Evolutionary conservation across 139 green algal genomes (phyloP).

Genomic region (Chlorella sp.): DNA sequence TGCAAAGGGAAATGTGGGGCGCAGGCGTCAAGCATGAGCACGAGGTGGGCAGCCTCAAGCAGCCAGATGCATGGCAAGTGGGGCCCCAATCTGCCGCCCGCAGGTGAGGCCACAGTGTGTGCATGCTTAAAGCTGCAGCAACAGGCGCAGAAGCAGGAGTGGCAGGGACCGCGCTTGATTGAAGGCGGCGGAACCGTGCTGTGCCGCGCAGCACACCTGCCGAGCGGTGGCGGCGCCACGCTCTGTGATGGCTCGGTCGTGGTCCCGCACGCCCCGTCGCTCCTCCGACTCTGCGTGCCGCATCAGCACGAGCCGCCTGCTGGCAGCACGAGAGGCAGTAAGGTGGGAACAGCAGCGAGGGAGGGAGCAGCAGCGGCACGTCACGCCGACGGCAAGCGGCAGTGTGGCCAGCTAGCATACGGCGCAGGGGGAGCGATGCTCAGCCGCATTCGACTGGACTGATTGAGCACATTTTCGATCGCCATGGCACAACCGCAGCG

Average conservation of each 20-base stretch:
- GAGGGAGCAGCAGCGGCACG: neutral
- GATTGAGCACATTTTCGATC: no score
- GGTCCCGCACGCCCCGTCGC: constrained; percentile 56
- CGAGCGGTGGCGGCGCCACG: constrained; percentile 43
- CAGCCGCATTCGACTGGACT: no score
- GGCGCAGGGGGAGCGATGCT: no score
- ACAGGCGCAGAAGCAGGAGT: no score
- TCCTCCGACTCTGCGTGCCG: constrained; percentile 80
- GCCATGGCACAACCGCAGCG: no score
- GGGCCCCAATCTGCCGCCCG: no score
- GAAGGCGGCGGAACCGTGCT: no score
- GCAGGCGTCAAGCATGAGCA: neutral
- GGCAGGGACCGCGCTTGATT: no score
- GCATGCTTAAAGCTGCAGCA: neutral
- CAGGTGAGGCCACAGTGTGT: no score
- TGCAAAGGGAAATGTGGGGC: no score
- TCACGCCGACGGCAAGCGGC: no score
- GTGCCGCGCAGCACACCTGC: constrained; percentile 35
- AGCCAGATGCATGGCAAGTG: neutral
- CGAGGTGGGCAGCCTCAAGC: neutral
- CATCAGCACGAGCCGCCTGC: constrained; percentile 79
- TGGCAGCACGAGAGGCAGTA: neutral
- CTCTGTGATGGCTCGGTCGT: constrained; percentile 69
- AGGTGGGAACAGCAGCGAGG: neutral
- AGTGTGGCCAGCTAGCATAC: no score